Evolutionary conservation across 2,329 filamentous ascomycete species (phyloP), one percentile per base, ranked within the genome.

Genomic region (Orbilia blumenaviensis): DNA sequence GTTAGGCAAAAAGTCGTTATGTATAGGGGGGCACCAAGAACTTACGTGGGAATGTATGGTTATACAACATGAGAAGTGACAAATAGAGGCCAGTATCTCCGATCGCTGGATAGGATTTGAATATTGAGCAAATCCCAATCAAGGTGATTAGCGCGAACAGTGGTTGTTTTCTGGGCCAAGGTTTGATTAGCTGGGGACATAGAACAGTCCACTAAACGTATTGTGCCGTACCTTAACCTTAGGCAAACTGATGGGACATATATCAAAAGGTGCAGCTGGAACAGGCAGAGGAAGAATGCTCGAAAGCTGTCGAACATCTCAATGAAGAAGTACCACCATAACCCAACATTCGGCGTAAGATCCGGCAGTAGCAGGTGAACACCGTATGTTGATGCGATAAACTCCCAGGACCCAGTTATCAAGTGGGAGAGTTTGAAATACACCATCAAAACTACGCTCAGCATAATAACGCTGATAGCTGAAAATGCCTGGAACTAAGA

Each of bases 251-350:
- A 94, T 14, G 91, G 91, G 36, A 96, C 92, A 83, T 99, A 99
- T 41, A 92, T 91, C 0, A 91, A 89, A 71, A 98, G 89, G 82
- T 99, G 95, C 76, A 99, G 87, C 93, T 96, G 98, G 85, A 99
- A 99, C 56, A 99, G 94, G 66, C 92, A 95, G 2, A 99, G 88
- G 86, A 98, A 99, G 86, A 99, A 99, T 80, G 91, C 90, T 41
- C 95, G 89, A 87, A 99, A 99, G 0, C 94, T 94, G 84, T 99
- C 95, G 82, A 99, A 99, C 89, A 99, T 99, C 82, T 99, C 94
- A 79, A 96, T 96, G 82, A 99, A 98, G 84, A 99, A 99, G 84
- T 99, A 99, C 95, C 95, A 99, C 95, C 95, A 99, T 0, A 99
- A 86, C 0, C 95, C 95, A 29, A 96, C 91, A 79, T 98, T 99